Percentiles rank a stretch among this genome's conserved stretches.
phyloP scores from a whole-genome alignment of 23 red algal species.

The Chondrus crispus region DNA sequence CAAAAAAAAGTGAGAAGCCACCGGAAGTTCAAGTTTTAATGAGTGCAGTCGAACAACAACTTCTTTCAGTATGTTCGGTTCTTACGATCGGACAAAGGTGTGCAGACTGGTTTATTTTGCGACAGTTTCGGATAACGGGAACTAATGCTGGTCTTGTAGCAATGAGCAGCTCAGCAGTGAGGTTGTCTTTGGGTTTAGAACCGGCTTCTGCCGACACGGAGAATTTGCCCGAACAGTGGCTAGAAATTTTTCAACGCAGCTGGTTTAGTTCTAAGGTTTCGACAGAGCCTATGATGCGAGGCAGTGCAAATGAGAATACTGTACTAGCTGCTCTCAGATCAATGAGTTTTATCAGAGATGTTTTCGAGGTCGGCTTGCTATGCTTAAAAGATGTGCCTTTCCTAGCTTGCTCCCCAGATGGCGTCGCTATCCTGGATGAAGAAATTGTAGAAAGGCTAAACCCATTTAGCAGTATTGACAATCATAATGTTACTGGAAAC shows the following conservation, averaged over 20 bases:
- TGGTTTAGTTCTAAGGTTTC: conserved; percentile 12
- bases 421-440: conserved; percentile 9
- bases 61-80: background rate
- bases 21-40: too few relatives aligned
- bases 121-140: background rate
- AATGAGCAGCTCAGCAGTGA: background rate
- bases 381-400: background rate
- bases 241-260: background rate
- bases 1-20: background rate
- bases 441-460: too few relatives aligned
- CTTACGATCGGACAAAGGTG: background rate
- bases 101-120: background rate
- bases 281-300: background rate
- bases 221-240: background rate
- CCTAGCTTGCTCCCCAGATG: conserved; percentile 24
- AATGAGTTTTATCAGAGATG: background rate
- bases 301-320: background rate
- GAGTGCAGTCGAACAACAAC: background rate
- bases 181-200: background rate
- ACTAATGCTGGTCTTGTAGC: background rate
- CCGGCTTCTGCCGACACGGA: background rate
- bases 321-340: background rate
- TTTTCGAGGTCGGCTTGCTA: conserved; percentile 15
- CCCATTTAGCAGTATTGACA: too few relatives aligned
- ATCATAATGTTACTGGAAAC: background rate